Percentiles rank a stretch among this genome's conserved stretches.
These are phyloP conservation scores for Wallacemonas collosoma DNA, from an alignment of 208 protist species.

Conservation along the genomic window DNA sequence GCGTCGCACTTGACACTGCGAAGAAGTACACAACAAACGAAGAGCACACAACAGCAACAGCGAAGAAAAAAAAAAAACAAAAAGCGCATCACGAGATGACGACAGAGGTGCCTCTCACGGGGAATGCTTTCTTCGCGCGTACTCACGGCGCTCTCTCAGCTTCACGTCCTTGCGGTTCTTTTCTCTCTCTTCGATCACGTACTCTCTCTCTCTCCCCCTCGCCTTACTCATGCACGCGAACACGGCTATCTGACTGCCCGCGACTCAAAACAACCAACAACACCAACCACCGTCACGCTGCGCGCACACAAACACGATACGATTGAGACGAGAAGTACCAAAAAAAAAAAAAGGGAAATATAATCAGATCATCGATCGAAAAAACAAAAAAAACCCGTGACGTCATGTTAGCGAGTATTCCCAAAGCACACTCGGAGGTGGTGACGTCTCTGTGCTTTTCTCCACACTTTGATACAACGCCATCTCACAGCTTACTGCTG, in stretches of 20 bases:
- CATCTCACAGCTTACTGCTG: conserved; percentile 32
- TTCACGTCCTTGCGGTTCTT: no score
- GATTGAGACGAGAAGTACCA: not conserved
- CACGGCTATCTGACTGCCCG: no score
- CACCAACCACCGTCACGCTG: no score
- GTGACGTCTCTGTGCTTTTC: conserved; percentile 80
- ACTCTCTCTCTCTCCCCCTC: no score
- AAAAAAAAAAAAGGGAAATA: not conserved
- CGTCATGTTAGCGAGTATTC: conserved; percentile 12
- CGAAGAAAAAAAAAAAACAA: not conserved
- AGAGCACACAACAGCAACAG: not conserved
- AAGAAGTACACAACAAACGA: not conserved
- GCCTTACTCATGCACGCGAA: no score
- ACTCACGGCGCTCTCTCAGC: no score
- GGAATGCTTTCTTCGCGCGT: no score
- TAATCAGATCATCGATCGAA: not conserved
- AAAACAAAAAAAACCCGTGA: not conserved
- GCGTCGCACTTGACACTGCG: no score
- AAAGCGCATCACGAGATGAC: not conserved
- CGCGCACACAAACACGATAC: no score
- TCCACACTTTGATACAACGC: conserved; percentile 34
- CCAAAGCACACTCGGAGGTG: conserved; percentile 68
- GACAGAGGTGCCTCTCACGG: no score
- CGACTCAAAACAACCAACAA: no score
- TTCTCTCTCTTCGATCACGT: no score